Conservation (phyloP, 78 protist genomes). For the Dictyostelium capitatum region DNA sequence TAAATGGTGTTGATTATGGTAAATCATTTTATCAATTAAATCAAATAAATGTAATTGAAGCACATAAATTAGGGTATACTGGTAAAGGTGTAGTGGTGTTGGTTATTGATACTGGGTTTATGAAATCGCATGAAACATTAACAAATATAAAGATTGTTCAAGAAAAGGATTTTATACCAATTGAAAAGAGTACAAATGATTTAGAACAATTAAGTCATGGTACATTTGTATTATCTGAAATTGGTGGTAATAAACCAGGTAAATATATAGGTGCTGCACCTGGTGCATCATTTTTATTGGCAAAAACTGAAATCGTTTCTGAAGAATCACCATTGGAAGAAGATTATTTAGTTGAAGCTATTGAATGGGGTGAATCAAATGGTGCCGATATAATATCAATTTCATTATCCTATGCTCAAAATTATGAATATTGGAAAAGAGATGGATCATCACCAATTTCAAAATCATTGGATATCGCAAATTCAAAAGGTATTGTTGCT, state of each 20-base stretch:
- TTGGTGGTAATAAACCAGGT: conserved; percentile 71
- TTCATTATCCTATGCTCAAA: conserved; percentile 50
- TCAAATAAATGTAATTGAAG: background rate
- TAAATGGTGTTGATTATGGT: conserved; percentile 23
- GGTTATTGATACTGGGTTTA: conserved; percentile 56
- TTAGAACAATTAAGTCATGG: conserved; percentile 56
- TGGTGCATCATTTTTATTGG: conserved; percentile 42
- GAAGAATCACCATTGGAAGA: conserved; percentile 67
- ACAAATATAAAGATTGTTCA: background rate
- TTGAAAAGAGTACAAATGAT: conserved; percentile 8
- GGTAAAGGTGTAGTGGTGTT: conserved; percentile 55
- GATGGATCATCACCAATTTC: conserved; percentile 62
- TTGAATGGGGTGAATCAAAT: conserved; percentile 72
- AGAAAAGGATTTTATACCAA: conserved; percentile 43
- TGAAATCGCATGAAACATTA: conserved; percentile 46
- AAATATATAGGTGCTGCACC: conserved; percentile 69
- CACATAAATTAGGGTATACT: conserved; percentile 31
- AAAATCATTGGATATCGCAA: conserved; percentile 56
- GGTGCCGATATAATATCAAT: conserved; percentile 56
- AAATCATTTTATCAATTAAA: conserved; percentile 17
- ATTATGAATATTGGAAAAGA: conserved; percentile 66
- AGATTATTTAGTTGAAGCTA: conserved; percentile 57
- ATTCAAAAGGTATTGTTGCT: conserved; percentile 40
- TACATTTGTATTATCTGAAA: conserved; percentile 36
- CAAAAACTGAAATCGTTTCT: conserved; percentile 70